phyloP scores from a whole-genome alignment of 148 eudicot species.

The Pouteria glomerata region DNA sequence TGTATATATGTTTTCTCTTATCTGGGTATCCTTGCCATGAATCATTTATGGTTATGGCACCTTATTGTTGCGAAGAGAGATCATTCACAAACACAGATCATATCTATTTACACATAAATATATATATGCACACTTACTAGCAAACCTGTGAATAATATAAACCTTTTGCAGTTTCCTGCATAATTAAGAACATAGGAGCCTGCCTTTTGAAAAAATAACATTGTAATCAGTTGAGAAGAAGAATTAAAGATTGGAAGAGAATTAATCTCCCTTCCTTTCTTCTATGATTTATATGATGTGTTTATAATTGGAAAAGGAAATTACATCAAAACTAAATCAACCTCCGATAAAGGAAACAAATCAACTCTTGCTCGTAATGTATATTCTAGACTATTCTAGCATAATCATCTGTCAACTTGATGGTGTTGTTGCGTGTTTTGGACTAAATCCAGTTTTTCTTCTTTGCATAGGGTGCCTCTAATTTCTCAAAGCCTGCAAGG shows the following conservation, averaged over 20 bases:
- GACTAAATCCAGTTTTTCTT: background rate
- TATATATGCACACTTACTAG: background rate
- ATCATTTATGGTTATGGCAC: background rate
- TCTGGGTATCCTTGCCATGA: background rate
- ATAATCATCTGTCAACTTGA: background rate
- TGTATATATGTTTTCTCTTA: background rate
- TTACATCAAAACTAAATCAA: too few species aligned
- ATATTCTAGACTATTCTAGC: background rate
- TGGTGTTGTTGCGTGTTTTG: background rate
- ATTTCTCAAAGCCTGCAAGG: slow-evolving; percentile 59
- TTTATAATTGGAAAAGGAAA: too few species aligned
- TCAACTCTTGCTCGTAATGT: too few species aligned
- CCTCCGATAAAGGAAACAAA: too few species aligned
- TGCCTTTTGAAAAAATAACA: background rate
- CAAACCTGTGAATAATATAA: background rate
- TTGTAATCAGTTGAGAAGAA: too few species aligned
- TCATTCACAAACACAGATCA: background rate
- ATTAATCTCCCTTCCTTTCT: too few species aligned
- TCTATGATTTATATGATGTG: too few species aligned
- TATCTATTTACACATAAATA: background rate
- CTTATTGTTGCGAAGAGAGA: background rate
- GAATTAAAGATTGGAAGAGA: too few species aligned
- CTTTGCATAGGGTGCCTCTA: slow-evolving; percentile 36
- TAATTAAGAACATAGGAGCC: background rate
- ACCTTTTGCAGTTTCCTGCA: background rate